Percentiles rank a stretch among this genome's conserved stretches.
Conservation (phyloP, 805 yeast species). For the Allodekkera sacchari region DNA sequence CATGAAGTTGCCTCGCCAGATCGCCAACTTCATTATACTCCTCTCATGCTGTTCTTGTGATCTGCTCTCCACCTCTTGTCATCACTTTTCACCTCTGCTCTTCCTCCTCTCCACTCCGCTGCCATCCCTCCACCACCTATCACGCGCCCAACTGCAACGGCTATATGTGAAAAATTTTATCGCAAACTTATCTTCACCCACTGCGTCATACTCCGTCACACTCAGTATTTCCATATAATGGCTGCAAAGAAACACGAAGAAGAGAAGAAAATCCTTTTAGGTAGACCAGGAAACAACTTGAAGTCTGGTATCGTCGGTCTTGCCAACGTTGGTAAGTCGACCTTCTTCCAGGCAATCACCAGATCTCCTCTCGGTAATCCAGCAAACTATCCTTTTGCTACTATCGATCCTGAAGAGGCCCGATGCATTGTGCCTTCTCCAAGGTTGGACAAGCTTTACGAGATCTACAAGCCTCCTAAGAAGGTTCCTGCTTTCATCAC, state of each 20-base stretch:
- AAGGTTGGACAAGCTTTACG: constrained; percentile 70
- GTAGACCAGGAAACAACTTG: constrained; percentile 35
- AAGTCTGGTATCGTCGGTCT: constrained; percentile 87
- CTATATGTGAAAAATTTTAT: too few relatives aligned
- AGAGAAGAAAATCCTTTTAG: constrained; percentile 29
- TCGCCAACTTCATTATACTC: too few relatives aligned
- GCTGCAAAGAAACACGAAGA: constrained; percentile 29
- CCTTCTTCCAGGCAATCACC: constrained; percentile 95
- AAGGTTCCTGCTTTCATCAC: constrained; percentile 90
- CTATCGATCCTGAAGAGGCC: constrained; percentile 97
- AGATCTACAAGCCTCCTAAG: constrained; percentile 72
- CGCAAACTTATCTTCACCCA: too few relatives aligned
- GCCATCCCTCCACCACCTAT: too few relatives aligned
- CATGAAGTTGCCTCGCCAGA: too few relatives aligned
- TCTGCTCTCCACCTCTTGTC: too few relatives aligned
- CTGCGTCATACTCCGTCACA: too few relatives aligned
- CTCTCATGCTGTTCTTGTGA: too few relatives aligned
- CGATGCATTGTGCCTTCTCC: constrained; percentile 89
- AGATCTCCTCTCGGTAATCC: constrained; percentile 91
- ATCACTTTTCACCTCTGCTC: too few relatives aligned
- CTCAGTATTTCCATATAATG: constrained; percentile 16
- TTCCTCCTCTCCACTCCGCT: too few relatives aligned
- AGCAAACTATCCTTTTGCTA: constrained; percentile 97
- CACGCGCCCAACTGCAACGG: too few relatives aligned
- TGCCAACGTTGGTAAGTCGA: constrained; percentile 92